phyloP scores from a whole-genome alignment of 495 filamentous ascomycete genomes.

The Hypomontagnella submonticulosa region DNA sequence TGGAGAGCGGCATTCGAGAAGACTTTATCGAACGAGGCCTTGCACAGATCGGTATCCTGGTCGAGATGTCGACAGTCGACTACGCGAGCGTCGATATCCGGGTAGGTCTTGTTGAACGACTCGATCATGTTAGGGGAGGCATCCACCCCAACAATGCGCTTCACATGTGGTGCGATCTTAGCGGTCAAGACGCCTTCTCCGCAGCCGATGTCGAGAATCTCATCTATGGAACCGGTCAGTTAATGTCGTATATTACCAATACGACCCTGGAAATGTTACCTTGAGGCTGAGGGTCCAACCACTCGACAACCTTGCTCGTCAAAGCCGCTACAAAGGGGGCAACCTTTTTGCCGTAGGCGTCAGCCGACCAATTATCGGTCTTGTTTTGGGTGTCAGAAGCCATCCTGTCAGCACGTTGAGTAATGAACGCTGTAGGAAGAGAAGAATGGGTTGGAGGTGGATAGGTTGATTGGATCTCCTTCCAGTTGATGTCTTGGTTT shows the following conservation, averaged over 20 bases:
- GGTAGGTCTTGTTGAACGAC: conserved; percentile 16
- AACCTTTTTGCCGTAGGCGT: conserved; percentile 8
- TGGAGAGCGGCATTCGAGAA: conserved; percentile 3
- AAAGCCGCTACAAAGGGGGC: conserved; percentile 15
- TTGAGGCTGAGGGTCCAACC: conserved; percentile 20
- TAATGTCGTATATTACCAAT: not conserved
- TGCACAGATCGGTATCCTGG: not conserved
- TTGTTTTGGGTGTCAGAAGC: not conserved
- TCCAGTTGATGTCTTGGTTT: too few species aligned
- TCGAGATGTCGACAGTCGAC: conserved; percentile 18
- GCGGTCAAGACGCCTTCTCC: conserved; percentile 14
- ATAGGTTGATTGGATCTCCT: too few species aligned
- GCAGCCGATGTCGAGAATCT: conserved; percentile 19
- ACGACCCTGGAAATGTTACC: not conserved
- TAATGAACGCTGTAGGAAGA: not conserved
- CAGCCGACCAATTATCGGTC: conserved; percentile 19
- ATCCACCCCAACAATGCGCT: conserved; percentile 17
- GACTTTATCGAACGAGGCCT: not conserved
- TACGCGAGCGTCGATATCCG: conserved; percentile 9
- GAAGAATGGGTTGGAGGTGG: too few species aligned
- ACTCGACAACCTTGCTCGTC: conserved; percentile 25
- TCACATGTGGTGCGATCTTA: conserved; percentile 22
- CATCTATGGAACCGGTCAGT: conserved; percentile 10
- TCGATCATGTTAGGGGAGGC: conserved; percentile 20
- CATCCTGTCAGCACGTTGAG: conserved; percentile 3